Conservation (phyloP, 306 rosid genomes). For the Psophocarpus tetragonolobus region DNA sequence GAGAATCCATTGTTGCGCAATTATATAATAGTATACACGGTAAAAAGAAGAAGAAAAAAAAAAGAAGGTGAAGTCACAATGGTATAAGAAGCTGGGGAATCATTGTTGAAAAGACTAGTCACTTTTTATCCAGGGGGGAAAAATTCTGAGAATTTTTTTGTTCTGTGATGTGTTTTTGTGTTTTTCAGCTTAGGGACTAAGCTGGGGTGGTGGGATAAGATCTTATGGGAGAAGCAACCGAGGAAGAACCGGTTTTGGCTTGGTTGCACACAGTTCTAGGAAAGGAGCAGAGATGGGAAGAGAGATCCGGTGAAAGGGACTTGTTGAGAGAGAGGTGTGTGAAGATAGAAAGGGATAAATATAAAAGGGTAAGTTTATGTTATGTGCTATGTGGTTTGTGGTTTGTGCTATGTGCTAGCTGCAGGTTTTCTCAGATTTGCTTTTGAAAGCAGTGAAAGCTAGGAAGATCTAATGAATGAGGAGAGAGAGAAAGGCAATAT, state of each 20-base stretch:
- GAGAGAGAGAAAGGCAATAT: constrained; percentile 10
- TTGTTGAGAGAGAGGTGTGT: background rate
- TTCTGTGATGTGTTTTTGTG: constrained; percentile 11
- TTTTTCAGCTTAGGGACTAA: constrained; percentile 59
- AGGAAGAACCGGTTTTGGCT: background rate
- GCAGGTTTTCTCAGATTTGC: constrained; percentile 36
- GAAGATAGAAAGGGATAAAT: background rate
- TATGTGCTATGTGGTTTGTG: background rate
- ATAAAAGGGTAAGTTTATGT: background rate
- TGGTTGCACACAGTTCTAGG: constrained; percentile 44
- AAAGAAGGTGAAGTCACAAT: constrained; percentile 23
- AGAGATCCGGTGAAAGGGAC: constrained; percentile 35
- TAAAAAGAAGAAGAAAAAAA: constrained; percentile 17
- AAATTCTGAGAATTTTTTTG: constrained; percentile 41
- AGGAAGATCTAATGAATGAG: constrained; percentile 27
- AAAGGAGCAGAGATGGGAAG: constrained; percentile 31
- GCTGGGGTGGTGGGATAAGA: constrained; percentile 85
- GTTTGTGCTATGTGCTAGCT: background rate
- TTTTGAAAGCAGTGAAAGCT: constrained; percentile 36
- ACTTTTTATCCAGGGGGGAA: constrained; percentile 37
- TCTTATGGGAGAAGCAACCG: constrained; percentile 73
- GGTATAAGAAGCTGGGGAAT: constrained; percentile 36
- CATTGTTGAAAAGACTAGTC: constrained; percentile 35
- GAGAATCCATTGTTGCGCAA: constrained; percentile 60
- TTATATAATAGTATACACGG: background rate